Evolutionary conservation across 768 basidiomycete genomes (phyloP).

Genomic region (Russula virescens): DNA sequence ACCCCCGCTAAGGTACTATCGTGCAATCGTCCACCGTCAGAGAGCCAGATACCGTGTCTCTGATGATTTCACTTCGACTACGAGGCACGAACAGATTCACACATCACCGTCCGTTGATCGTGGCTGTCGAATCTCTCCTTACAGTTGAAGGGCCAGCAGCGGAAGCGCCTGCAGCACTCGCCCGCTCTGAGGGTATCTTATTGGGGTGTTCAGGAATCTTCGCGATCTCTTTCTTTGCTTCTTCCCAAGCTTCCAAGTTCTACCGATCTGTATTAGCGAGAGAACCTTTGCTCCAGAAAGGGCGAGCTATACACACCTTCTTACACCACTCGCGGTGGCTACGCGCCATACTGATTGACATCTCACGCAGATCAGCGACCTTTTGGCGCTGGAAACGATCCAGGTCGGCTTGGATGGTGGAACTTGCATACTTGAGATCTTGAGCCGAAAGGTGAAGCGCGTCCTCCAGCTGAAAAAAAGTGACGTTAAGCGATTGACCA

Average conservation of each 20-base stretch:
- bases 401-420: constrained; percentile 94
- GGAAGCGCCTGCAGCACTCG: constrained; percentile 24
- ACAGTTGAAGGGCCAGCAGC: constrained; percentile 29
- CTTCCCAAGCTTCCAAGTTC: constrained; percentile 98
- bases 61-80: background rate
- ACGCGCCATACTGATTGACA: constrained; percentile 85
- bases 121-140: constrained; percentile 64
- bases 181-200: constrained; percentile 42
- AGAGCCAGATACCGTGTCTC: background rate
- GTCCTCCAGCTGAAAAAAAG: constrained; percentile 71
- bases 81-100: background rate
- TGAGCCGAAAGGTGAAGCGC: constrained; percentile 88
- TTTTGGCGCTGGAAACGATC: constrained; percentile 99
- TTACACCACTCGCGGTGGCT: constrained; percentile 96
- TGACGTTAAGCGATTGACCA: constrained; percentile 13
- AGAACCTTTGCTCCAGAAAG: background rate
- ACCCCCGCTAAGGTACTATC: background rate
- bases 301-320: constrained; percentile 51
- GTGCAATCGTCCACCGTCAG: background rate
- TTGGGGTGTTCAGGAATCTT: constrained; percentile 92
- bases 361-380: constrained; percentile 91
- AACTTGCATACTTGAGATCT: constrained; percentile 93
- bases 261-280: constrained; percentile 30
- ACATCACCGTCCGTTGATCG: constrained; percentile 55
- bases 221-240: constrained; percentile 86